These are phyloP conservation scores for Zygnema cylindricum DNA, from an alignment of 139 green algal species.

Conservation along the genomic window DNA sequence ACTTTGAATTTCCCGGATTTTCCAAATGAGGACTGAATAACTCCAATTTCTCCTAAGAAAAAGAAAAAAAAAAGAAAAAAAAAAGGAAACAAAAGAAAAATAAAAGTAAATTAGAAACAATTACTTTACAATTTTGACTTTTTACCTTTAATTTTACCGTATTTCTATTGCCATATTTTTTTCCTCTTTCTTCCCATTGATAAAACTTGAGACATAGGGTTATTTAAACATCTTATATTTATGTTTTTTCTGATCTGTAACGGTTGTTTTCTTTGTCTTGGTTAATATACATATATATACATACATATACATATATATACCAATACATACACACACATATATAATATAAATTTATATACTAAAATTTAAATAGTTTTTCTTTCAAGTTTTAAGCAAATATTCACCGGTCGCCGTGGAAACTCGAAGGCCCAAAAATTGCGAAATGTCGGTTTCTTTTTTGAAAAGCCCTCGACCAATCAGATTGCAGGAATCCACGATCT, in stretches of 20 bases:
- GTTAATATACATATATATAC: not conserved
- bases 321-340: too few relatives aligned
- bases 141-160: too few relatives aligned
- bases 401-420: slow-evolving; percentile 38
- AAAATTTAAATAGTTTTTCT: too few relatives aligned
- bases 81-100: too few relatives aligned
- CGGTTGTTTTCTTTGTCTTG: not conserved
- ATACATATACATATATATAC: not conserved
- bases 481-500: slow-evolving; percentile 59
- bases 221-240: not conserved
- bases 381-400: too few relatives aligned
- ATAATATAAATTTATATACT: too few relatives aligned
- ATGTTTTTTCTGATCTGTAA: not conserved
- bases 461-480: slow-evolving; percentile 88
- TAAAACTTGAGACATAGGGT: not conserved
- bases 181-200: not conserved
- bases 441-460: slow-evolving; percentile 92
- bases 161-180: not conserved
- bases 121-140: too few relatives aligned
- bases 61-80: not conserved
- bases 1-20: slow-evolving; percentile 62
- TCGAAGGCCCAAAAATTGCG: slow-evolving; percentile 74
- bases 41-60: slow-evolving; percentile 22
- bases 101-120: too few relatives aligned
- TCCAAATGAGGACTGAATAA: slow-evolving; percentile 58